These are phyloP conservation scores for Eleusine coracana DNA, from an alignment of 176 grass and related monocot genomes.

Conservation along the genomic window DNA sequence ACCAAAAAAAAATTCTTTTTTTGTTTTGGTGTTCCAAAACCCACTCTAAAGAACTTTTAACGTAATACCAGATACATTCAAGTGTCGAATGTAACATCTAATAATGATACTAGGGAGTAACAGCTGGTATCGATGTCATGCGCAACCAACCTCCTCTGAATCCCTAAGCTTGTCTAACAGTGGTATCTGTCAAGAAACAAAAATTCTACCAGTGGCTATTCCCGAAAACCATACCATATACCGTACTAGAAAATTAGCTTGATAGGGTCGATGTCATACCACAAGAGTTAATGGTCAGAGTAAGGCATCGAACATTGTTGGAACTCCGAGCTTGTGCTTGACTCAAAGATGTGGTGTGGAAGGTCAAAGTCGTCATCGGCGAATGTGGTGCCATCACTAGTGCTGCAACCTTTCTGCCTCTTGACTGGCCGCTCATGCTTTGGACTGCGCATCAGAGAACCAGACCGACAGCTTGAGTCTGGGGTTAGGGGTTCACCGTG, in stretches of 20 bases:
- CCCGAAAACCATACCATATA: conserved; percentile 26
- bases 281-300: conserved; percentile 27
- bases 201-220: conserved; percentile 29
- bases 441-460: conserved; percentile 46
- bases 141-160: conserved; percentile 7
- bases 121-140: conserved; percentile 24
- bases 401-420: conserved; percentile 14
- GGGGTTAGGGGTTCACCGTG: conserved; percentile 64
- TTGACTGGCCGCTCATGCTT: conserved; percentile 51
- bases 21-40: neutral
- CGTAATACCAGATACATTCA: neutral
- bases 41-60: neutral
- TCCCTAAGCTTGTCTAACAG: conserved; percentile 35
- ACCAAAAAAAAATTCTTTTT: no score
- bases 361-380: conserved; percentile 44
- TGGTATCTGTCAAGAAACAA: conserved; percentile 26
- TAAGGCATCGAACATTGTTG: conserved; percentile 45
- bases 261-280: neutral
- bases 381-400: neutral
- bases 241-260: conserved; percentile 1
- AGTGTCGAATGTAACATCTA: conserved; percentile 16
- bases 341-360: conserved; percentile 65
- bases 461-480: conserved; percentile 50
- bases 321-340: conserved; percentile 62
- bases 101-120: neutral